phyloP scores from a whole-genome alignment of 2,329 filamentous ascomycete genomes.

The Epichloe glyceriae region DNA sequence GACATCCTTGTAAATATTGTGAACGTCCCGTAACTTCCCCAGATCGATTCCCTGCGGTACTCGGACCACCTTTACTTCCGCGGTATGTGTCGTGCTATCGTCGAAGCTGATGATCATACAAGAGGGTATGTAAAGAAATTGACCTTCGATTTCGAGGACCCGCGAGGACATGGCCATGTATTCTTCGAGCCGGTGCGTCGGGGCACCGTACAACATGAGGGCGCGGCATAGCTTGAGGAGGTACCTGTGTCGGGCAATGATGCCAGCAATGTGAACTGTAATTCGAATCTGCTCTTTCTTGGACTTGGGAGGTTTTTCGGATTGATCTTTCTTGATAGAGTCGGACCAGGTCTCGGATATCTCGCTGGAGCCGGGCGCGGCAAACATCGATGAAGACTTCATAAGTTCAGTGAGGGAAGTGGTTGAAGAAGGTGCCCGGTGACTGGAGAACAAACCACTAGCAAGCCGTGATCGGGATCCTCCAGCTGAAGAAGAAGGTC shows the following conservation, averaged over 20 bases:
- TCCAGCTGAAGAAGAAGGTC: slow-evolving; percentile 25
- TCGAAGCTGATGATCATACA: slow-evolving; percentile 94
- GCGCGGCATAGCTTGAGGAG: slow-evolving; percentile 73
- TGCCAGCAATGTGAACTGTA: slow-evolving; percentile 49
- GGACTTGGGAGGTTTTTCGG: slow-evolving; percentile 20
- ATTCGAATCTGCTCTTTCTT: slow-evolving; percentile 32
- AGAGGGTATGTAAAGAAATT: slow-evolving; percentile 80
- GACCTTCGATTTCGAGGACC: slow-evolving; percentile 78
- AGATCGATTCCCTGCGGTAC: slow-evolving; percentile 58
- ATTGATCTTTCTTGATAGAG: slow-evolving; percentile 28
- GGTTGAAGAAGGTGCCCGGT: slow-evolving; percentile 26
- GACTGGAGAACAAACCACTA: slow-evolving; percentile 27
- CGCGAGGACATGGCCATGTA: slow-evolving; percentile 83
- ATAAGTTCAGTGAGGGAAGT: slow-evolving; percentile 38
- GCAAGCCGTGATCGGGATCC: slow-evolving; percentile 21
- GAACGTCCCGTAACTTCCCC: slow-evolving; percentile 59
- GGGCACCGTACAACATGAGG: slow-evolving; percentile 81
- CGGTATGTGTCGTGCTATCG: slow-evolving; percentile 58
- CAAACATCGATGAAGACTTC: slow-evolving; percentile 40
- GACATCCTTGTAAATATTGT: slow-evolving; percentile 72
- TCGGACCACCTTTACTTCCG: slow-evolving; percentile 66
- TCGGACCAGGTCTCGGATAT: slow-evolving; percentile 32
- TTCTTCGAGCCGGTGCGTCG: slow-evolving; percentile 81
- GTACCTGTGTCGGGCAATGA: slow-evolving; percentile 69
- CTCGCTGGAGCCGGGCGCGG: slow-evolving; percentile 31